Evolutionary conservation across 2,329 filamentous ascomycete species (phyloP), one percentile per base, ranked within the genome.

Genomic region (Pestalotiopsis sp.): DNA sequence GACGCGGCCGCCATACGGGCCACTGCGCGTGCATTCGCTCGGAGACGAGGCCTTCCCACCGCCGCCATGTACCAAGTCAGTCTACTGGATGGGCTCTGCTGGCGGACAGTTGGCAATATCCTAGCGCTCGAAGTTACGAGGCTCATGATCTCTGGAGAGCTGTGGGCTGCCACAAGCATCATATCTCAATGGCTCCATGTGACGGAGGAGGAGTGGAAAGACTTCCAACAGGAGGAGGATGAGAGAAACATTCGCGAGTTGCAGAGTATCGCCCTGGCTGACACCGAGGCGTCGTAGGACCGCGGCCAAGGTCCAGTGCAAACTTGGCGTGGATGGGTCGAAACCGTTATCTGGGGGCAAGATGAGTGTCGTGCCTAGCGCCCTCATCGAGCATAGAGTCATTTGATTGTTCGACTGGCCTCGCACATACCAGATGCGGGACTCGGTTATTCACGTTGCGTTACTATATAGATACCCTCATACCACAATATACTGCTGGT

Each of bases 1-100:
- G 87, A 89, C 64, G 82, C 84, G 0, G 75, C 82, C 11, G 80
- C 81, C 2, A 76, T 87, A 23, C 79, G 86, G 3, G 73, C 82
- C 2, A 72, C 87, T 25, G 86, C 85, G 2, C 79, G 82, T 49
- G 75, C 80, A 25, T 85, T 82, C 69, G 80, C 81, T 11, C 68
- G 74, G 7, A 79, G 79, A 36, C 75, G 78, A 66, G 83, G 83
- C 1, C 72, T 84, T 45, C 73, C 81, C 2, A 74, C 76, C 6
- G 70, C 73, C 7, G 80, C 80, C 38, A 82, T 89, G n/a, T 80
- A 80, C 59, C 74, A 77, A 2, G 70, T 78, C 12, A 80, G 77
- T 49, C 75, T 80, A 23, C 71, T 82, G 31, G 78, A 79, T 7
- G 78, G 81, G 1, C 67, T 85, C 23, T 82, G 79, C 11, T 75